A percentile compares a stretch with the other conserved stretches of the same genome.
Conservation (phyloP, 2,329 filamentous ascomycete species). For the Aureobasidium melanogenum region DNA sequence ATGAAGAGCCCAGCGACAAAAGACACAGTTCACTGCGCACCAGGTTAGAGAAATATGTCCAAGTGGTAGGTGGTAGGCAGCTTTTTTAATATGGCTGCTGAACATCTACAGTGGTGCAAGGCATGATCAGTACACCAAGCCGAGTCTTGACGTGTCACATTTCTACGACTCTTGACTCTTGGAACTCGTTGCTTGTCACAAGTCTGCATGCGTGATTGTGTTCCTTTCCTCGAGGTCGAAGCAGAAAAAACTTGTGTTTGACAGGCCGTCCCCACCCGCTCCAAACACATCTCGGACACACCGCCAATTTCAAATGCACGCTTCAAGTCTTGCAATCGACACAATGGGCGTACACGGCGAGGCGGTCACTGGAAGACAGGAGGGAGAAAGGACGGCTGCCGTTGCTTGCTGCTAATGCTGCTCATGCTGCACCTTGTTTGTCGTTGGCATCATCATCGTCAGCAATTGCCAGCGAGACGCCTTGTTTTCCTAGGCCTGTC, state of each 20-base stretch:
- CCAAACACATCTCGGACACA: slow-evolving; percentile 8
- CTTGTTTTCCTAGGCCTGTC: slow-evolving; percentile 2
- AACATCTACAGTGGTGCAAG: slow-evolving; percentile 1
- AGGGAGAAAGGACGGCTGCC: neutral
- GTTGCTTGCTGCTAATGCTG: slow-evolving; percentile 4
- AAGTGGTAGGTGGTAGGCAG: neutral
- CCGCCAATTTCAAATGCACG: slow-evolving; percentile 9
- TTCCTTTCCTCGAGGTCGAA: slow-evolving; percentile 4
- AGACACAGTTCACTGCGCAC: neutral
- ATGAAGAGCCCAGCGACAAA: neutral
- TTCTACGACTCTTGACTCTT: slow-evolving; percentile 4
- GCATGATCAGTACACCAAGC: slow-evolving; percentile 8
- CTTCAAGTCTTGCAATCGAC: slow-evolving; percentile 6
- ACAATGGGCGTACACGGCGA: neutral
- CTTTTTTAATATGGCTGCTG: neutral
- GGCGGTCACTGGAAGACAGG: slow-evolving; percentile 7
- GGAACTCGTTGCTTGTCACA: slow-evolving; percentile 7
- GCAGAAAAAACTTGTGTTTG: slow-evolving; percentile 7
- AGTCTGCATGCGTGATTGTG: slow-evolving; percentile 11
- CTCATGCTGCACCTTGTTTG: slow-evolving; percentile 4
- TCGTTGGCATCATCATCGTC: slow-evolving; percentile 1
- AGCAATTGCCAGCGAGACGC: slow-evolving; percentile 5
- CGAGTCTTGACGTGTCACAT: slow-evolving; percentile 11
- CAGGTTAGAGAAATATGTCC: neutral
- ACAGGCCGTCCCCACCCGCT: slow-evolving; percentile 10